Evolutionary conservation across 2,329 filamentous ascomycete genomes (phyloP).

Genomic region (Lecanicillium sp.): DNA sequence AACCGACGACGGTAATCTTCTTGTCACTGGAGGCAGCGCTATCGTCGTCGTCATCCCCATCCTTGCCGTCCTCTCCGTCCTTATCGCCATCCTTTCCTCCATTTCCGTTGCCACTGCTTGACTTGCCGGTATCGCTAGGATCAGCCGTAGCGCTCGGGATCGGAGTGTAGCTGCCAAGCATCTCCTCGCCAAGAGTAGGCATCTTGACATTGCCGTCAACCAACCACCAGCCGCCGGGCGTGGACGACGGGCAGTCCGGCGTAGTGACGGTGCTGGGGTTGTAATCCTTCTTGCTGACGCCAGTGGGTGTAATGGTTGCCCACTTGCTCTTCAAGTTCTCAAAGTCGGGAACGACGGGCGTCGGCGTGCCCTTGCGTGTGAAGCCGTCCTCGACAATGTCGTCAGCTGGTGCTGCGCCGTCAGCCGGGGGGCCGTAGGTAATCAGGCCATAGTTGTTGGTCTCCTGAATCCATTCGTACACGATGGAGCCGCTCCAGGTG

Average conservation of each 20-base stretch:
- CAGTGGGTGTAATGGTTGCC: constrained; percentile 63
- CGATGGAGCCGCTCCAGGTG: constrained; percentile 67
- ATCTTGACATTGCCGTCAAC: constrained; percentile 63
- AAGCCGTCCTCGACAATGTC: constrained; percentile 56
- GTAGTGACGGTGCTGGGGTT: constrained; percentile 51
- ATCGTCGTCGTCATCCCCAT: constrained; percentile 7
- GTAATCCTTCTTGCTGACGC: constrained; percentile 60
- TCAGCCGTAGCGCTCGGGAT: constrained; percentile 12
- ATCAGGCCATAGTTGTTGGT: constrained; percentile 76
- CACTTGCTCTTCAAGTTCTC: constrained; percentile 68
- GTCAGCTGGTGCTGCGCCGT: constrained; percentile 42
- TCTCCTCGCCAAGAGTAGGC: constrained; percentile 57
- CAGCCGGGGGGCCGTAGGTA: constrained; percentile 59
- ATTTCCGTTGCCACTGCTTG: constrained; percentile 8
- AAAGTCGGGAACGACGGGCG: constrained; percentile 68
- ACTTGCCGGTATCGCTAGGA: constrained; percentile 7
- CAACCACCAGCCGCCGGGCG: constrained; percentile 69
- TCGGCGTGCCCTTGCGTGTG: constrained; percentile 64
- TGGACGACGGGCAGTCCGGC: constrained; percentile 63
- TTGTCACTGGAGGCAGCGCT: constrained; percentile 13
- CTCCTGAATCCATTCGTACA: constrained; percentile 89
- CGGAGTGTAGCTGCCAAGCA: constrained; percentile 19
- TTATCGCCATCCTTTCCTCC: constrained; percentile 6
- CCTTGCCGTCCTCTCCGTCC: constrained; percentile 8
- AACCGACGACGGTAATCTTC: constrained; percentile 19